Evolutionary conservation across 1,284 basidiomycete species (phyloP).

Genomic region (Salmacisia buchloeana): DNA sequence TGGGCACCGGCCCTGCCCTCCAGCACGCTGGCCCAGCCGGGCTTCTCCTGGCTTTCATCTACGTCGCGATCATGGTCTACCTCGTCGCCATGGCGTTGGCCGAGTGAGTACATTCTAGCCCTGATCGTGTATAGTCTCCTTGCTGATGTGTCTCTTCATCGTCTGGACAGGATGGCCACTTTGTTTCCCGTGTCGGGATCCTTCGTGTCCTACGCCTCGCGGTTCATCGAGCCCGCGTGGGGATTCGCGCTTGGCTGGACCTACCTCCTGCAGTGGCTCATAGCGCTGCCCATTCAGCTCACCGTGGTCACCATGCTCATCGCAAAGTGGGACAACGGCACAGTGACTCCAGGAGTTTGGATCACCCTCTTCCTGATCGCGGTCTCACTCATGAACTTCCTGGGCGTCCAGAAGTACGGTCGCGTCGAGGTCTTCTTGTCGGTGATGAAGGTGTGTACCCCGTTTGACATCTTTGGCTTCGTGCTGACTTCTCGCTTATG

Average conservation of each 20-base stretch:
- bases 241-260: slow-evolving; percentile 60
- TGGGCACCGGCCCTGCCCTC: too few species aligned
- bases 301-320: slow-evolving; percentile 21
- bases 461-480: slow-evolving; percentile 16
- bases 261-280: slow-evolving; percentile 33
- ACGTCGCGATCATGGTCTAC: background rate
- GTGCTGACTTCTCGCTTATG: background rate
- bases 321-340: slow-evolving; percentile 11
- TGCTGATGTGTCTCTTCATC: slow-evolving; percentile 34
- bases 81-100: slow-evolving; percentile 27
- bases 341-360: slow-evolving; percentile 22
- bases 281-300: slow-evolving; percentile 29
- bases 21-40: too few species aligned
- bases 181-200: slow-evolving; percentile 39
- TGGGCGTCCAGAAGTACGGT: slow-evolving; percentile 8
- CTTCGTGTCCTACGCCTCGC: slow-evolving; percentile 36
- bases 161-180: slow-evolving; percentile 35
- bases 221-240: slow-evolving; percentile 61
- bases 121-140: slow-evolving; percentile 40
- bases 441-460: slow-evolving; percentile 12
- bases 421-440: slow-evolving; percentile 15
- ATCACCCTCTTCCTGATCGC: slow-evolving; percentile 13
- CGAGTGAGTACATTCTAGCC: too few species aligned
- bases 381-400: slow-evolving; percentile 6
- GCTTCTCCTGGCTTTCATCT: background rate